Conservation (phyloP, 768 basidiomycete genomes). For the Auriscalpium microsporum region DNA sequence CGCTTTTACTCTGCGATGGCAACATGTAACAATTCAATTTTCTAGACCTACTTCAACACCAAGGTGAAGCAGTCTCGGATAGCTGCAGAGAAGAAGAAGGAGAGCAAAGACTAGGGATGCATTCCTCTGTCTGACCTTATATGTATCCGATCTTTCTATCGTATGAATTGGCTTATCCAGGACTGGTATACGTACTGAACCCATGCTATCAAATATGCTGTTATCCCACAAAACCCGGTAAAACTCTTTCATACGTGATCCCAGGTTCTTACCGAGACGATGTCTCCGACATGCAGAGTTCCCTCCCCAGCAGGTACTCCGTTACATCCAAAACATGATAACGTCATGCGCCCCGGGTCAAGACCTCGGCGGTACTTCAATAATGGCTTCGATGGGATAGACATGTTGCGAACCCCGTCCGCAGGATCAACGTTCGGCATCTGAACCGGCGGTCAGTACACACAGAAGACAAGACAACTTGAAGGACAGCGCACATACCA, state of each 20-base stretch:
- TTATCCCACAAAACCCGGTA: background rate
- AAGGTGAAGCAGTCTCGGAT: slow-evolving; percentile 49
- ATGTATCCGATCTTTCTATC: too few relatives aligned
- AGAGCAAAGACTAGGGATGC: slow-evolving; percentile 17
- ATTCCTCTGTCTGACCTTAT: too few relatives aligned
- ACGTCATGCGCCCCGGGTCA: slow-evolving; percentile 38
- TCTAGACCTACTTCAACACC: slow-evolving; percentile 61
- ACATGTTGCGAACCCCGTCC: slow-evolving; percentile 57
- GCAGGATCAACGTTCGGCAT: slow-evolving; percentile 64
- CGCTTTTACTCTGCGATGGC: background rate
- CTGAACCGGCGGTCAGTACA: slow-evolving; percentile 27
- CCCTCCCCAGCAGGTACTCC: slow-evolving; percentile 45
- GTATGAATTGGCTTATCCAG: too few relatives aligned
- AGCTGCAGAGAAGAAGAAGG: slow-evolving; percentile 42
- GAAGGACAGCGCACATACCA: slow-evolving; percentile 41
- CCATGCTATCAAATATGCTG: too few relatives aligned
- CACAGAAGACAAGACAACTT: slow-evolving; percentile 3
- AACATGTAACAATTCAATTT: background rate
- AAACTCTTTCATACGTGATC: background rate
- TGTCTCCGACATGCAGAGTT: slow-evolving; percentile 52
- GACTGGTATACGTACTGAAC: too few relatives aligned
- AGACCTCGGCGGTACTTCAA: slow-evolving; percentile 64
- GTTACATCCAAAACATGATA: slow-evolving; percentile 64
- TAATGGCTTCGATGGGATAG: slow-evolving; percentile 68
- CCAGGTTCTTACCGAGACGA: slow-evolving; percentile 28